Base-by-base conservation (phyloP, 2,329 filamentous ascomycete species). In the Cercospora sojina region DNA sequence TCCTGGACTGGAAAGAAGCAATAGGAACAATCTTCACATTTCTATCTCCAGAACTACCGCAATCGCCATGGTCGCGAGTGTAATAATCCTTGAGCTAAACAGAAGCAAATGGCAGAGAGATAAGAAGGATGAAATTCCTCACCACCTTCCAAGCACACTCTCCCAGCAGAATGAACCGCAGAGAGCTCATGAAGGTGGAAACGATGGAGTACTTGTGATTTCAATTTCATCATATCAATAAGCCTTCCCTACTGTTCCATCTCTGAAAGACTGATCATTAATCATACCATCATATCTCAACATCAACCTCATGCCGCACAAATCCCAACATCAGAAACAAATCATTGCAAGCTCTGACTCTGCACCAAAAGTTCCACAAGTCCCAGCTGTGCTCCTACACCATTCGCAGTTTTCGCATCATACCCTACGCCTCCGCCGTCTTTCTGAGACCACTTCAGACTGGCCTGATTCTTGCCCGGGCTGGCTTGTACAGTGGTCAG, bases 401-500 rank as follows among this genome's bases (percentile, higher is more conserved):
- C 59, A 23, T 35, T 57, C 3, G 47, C 47, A 12, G 20, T 62
- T 8, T 51, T 53, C 27, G 32, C n/a, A 38, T 62, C 47, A 55
- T 53, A 53, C 12, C 49, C 47, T 8, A 29, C 47, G 12, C 31
- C 23, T 23, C 59, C 59, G 9, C 47, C 47, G 4, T 53, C 47
- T 2, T 53, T 53, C 16, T 49, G 35, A 9, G 38, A 49, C 59
- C 59, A 61, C 18, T 61, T 51, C 13, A 51, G 25, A 27, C 59
- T 61, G 1, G 57, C 47, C 3, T 49, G 31, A 16, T 51, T 64
- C 31, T 41, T 57, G 6, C 43, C 47, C 16, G 59, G 47, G 12
- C 53, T 35, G 38, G 59, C 64, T 31, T 66, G 53, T 29, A 62
- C 58, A 13, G 58, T 58, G 9, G 51, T 55, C 43, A 67, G 23